Conservation (phyloP, 768 basidiomycete species). For the Tricholoma furcatifolium region DNA sequence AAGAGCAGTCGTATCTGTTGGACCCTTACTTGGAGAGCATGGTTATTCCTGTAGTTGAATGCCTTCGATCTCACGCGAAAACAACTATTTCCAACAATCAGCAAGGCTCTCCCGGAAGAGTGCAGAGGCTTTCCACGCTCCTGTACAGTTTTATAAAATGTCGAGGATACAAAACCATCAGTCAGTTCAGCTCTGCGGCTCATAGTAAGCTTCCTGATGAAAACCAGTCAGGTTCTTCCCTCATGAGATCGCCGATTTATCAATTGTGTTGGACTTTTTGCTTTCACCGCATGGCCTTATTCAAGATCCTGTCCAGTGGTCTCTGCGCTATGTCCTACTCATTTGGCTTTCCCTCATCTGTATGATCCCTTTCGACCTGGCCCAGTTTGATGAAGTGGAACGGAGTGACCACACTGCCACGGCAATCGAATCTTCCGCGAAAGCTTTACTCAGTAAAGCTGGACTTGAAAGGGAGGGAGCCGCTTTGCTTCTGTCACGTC, state of each 20-base stretch:
- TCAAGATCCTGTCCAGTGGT: conserved; percentile 58
- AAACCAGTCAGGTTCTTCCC: conserved; percentile 87
- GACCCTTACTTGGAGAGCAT: conserved; percentile 87
- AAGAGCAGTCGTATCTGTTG: conserved; percentile 89
- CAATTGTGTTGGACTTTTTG: conserved; percentile 70
- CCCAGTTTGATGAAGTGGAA: conserved; percentile 73
- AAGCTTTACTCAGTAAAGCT: conserved; percentile 55
- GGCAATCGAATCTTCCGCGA: conserved; percentile 58
- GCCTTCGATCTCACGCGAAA: conserved; percentile 56
- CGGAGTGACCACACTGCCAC: conserved; percentile 52
- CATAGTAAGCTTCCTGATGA: conserved; percentile 12
- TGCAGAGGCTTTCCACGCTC: conserved; percentile 55
- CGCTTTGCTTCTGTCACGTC: conserved; percentile 72
- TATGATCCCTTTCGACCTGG: conserved; percentile 90
- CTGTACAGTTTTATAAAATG: conserved; percentile 85
- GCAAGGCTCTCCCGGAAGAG: conserved; percentile 33
- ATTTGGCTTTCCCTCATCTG: conserved; percentile 94
- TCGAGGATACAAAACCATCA: conserved; percentile 87
- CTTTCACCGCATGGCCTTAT: conserved; percentile 42
- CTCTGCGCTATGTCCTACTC: conserved; percentile 77
- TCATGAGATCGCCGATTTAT: conserved; percentile 83
- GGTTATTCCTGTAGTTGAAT: conserved; percentile 69
- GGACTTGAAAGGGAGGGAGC: conserved; percentile 88
- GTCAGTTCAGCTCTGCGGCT: conserved; percentile 45
- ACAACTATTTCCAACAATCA: conserved; percentile 31